These are phyloP conservation scores for Syzygium oleosum DNA, from an alignment of 345 rosid species.

Conservation along the genomic window DNA sequence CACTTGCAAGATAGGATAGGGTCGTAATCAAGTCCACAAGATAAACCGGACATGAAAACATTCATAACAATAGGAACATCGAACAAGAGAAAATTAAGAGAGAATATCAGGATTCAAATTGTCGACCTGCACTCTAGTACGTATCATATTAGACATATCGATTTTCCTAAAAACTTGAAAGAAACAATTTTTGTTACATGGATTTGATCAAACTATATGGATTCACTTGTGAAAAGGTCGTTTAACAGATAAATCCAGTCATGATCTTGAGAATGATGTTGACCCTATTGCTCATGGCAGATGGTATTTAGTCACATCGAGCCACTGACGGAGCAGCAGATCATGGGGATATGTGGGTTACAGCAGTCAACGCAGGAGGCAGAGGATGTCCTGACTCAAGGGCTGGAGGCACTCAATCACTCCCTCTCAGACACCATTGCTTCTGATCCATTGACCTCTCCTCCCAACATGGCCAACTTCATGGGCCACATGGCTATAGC, in stretches of 20 bases:
- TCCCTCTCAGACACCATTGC: conserved; percentile 33
- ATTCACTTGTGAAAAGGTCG: neutral
- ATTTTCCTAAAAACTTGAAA: neutral
- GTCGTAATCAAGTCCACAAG: neutral
- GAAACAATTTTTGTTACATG: neutral
- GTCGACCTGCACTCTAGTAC: neutral
- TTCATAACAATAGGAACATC: neutral
- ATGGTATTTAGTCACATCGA: conserved; percentile 24
- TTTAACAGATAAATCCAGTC: neutral
- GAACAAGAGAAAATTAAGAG: neutral
- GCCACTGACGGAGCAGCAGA: conserved; percentile 33
- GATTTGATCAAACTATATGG: too few species aligned
- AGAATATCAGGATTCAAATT: neutral
- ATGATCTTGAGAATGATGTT: neutral
- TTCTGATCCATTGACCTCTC: conserved; percentile 17
- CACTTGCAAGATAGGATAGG: neutral
- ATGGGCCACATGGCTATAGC: conserved; percentile 37
- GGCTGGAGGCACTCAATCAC: conserved; percentile 33
- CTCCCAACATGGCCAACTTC: conserved; percentile 17
- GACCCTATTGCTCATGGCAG: conserved; percentile 3
- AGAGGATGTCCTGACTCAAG: conserved; percentile 39
- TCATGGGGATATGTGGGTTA: conserved; percentile 27
- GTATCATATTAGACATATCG: neutral
- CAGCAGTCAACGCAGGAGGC: conserved; percentile 38
- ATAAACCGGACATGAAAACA: too few species aligned